Evolutionary conservation across 345 rosid species (phyloP).

Genomic region (Brassica incana): DNA sequence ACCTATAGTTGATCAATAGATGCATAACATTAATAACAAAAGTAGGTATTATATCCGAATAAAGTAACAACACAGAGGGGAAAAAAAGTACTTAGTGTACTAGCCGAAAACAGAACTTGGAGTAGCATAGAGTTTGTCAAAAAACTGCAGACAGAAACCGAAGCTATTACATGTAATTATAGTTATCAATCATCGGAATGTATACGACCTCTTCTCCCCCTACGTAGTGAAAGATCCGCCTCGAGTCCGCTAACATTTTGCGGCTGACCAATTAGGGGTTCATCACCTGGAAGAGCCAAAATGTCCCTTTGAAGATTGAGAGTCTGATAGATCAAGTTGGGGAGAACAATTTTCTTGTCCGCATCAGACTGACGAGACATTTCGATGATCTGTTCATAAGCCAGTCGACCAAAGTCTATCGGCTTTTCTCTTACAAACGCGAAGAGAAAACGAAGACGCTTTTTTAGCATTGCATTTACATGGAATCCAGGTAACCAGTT

Average conservation of each 20-base stretch:
- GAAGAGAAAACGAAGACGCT: too few species aligned
- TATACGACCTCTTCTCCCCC: background rate
- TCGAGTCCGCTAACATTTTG: background rate
- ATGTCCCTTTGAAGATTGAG: background rate
- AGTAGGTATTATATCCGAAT: background rate
- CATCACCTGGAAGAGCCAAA: background rate
- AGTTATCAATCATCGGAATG: background rate
- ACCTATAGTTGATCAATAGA: background rate
- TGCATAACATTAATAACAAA: background rate
- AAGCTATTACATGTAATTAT: too few species aligned
- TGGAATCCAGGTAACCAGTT: too few species aligned
- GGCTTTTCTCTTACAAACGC: background rate
- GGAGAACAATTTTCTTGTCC: background rate
- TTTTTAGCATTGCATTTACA: too few species aligned
- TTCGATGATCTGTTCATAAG: background rate
- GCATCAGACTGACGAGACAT: background rate
- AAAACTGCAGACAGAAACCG: background rate
- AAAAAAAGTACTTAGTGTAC: background rate
- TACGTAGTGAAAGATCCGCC: background rate
- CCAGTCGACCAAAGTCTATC: background rate
- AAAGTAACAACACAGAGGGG: background rate
- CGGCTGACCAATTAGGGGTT: background rate
- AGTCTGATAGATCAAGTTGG: background rate
- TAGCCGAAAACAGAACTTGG: background rate
- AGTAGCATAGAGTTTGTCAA: background rate